phyloP scores from a whole-genome alignment of 768 basidiomycete species.

The Lactarius hengduanensis region DNA sequence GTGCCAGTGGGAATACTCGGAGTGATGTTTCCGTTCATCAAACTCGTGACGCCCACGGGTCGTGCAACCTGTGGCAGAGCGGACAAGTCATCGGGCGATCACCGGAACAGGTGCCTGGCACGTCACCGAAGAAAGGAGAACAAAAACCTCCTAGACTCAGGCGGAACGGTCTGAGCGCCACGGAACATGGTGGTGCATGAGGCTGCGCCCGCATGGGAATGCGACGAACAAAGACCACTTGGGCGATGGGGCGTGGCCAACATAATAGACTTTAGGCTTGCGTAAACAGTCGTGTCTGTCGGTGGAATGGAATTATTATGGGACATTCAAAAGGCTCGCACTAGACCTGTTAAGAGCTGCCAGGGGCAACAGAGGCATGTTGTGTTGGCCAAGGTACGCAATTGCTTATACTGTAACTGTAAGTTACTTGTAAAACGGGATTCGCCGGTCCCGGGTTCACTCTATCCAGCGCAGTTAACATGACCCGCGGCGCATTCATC shows the following conservation, averaged over 20 bases:
- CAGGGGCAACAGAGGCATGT: background rate
- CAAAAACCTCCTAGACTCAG: background rate
- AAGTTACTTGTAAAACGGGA: background rate
- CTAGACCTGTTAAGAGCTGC: constrained; percentile 4
- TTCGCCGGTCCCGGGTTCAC: background rate
- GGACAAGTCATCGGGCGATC: background rate
- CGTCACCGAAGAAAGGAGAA: background rate
- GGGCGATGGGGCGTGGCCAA: background rate
- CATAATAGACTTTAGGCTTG: constrained; percentile 16
- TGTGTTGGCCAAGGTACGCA: background rate
- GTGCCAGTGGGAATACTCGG: background rate
- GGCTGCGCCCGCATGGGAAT: constrained; percentile 8
- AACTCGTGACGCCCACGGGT: background rate
- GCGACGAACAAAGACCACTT: background rate
- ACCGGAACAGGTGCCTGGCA: background rate
- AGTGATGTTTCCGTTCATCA: background rate
- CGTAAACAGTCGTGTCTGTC: constrained; percentile 13
- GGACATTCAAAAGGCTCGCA: background rate
- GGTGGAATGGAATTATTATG: background rate
- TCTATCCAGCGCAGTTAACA: background rate
- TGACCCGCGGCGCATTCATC: constrained; percentile 72
- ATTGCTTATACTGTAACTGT: background rate
- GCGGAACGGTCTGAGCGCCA: background rate
- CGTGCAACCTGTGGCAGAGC: background rate
- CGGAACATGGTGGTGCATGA: background rate